Evolutionary conservation across 805 yeast genomes (phyloP).

Genomic region (Saturnispora sekii): DNA sequence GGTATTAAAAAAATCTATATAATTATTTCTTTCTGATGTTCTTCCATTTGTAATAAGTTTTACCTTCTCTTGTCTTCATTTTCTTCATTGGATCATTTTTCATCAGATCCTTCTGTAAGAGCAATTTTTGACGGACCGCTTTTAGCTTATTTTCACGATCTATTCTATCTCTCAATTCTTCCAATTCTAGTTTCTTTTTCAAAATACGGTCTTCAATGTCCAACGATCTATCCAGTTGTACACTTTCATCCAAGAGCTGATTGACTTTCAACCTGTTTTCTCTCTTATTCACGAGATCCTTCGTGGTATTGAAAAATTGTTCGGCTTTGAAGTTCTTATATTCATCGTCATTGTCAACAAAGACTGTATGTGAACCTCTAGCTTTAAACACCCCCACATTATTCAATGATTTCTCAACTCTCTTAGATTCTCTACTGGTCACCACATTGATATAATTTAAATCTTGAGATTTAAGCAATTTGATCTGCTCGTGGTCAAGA

Average conservation of each 20-base stretch:
- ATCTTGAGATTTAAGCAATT: conserved; percentile 85
- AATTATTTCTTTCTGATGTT: conserved; percentile 52
- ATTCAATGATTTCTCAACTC: conserved; percentile 49
- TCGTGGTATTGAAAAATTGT: conserved; percentile 61
- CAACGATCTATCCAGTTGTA: conserved; percentile 17
- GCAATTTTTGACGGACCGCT: conserved; percentile 63
- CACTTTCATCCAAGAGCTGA: conserved; percentile 36
- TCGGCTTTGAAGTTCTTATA: conserved; percentile 55
- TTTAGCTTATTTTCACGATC: conserved; percentile 61
- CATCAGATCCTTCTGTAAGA: conserved; percentile 77
- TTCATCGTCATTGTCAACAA: conserved; percentile 57
- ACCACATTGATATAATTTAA: conserved; percentile 73
- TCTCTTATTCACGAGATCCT: conserved; percentile 45
- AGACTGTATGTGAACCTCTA: conserved; percentile 74
- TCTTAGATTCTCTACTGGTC: conserved; percentile 56
- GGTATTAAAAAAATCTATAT: conserved; percentile 7
- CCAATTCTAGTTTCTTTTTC: conserved; percentile 46
- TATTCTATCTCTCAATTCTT: conserved; percentile 51
- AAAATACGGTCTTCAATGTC: conserved; percentile 14
- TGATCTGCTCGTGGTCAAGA: conserved; percentile 64
- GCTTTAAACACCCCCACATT: conserved; percentile 39
- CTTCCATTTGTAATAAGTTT: conserved; percentile 74
- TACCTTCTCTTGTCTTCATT: conserved; percentile 48
- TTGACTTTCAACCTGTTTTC: conserved; percentile 62
- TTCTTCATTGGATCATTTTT: conserved; percentile 81